These are phyloP conservation scores for Dalbergia oliveri DNA, from an alignment of 306 rosid species.

Conservation along the genomic window DNA sequence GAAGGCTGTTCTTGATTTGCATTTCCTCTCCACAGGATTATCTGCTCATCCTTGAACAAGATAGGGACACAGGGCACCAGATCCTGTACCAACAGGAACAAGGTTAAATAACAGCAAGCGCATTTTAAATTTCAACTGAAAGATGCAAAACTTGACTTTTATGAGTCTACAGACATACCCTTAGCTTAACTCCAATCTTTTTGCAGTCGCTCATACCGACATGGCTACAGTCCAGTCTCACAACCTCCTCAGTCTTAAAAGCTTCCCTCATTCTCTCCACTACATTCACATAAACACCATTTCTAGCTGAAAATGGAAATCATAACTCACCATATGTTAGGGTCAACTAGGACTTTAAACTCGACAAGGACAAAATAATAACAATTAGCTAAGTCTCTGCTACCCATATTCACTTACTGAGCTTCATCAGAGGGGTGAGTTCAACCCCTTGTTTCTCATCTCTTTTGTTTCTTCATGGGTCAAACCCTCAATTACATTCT, in stretches of 20 bases:
- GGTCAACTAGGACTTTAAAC: constrained; percentile 25
- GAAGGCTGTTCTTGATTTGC: constrained; percentile 45
- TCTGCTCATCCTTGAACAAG: constrained; percentile 90
- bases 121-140: constrained; percentile 22
- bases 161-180: constrained; percentile 54
- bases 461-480: constrained; percentile 76
- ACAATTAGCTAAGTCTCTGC: constrained; percentile 9
- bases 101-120: constrained; percentile 9
- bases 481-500: constrained; percentile 72
- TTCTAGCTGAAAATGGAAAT: constrained; percentile 73
- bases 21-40: constrained; percentile 91
- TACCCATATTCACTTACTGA: constrained; percentile 65
- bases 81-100: constrained; percentile 60
- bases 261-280: constrained; percentile 83
- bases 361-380: constrained; percentile 1
- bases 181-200: constrained; percentile 79
- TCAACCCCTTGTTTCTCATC: constrained; percentile 78
- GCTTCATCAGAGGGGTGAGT: constrained; percentile 75
- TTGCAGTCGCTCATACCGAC: constrained; percentile 89
- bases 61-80: constrained; percentile 86
- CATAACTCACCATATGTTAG: constrained; percentile 2
- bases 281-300: constrained; percentile 87
- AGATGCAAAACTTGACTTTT: constrained; percentile 8
- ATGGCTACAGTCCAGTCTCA: constrained; percentile 83
- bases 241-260: constrained; percentile 74